Percentiles rank a stretch among this genome's conserved stretches.
Conservation (phyloP, 2,329 filamentous ascomycete genomes). For the Colletotrichum phormii region DNA sequence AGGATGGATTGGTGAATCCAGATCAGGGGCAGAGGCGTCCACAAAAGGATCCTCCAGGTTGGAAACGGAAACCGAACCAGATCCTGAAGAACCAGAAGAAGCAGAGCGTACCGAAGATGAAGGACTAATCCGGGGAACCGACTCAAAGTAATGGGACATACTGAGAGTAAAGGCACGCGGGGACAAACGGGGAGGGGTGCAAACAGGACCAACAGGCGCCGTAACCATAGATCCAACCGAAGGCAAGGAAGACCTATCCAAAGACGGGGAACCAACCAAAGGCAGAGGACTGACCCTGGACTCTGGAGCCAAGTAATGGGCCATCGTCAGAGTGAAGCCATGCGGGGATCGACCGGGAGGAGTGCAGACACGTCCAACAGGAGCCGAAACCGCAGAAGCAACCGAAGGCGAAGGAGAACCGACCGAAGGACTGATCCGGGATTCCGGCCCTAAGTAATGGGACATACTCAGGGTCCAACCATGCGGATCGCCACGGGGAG, state of each 20-base stretch:
- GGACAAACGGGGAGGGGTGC: too few species aligned
- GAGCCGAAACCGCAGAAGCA: neutral
- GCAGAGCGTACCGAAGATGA: neutral
- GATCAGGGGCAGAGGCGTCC: neutral
- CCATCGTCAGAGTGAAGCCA: too few species aligned
- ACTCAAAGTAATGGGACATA: neutral
- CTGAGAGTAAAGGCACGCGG: too few species aligned
- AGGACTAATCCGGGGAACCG: neutral
- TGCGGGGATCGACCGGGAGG: too few species aligned
- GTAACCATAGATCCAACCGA: neutral
- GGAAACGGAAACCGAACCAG: neutral
- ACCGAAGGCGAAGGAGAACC: neutral
- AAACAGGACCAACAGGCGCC: too few species aligned
- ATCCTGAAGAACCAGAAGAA: neutral
- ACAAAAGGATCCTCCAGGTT: neutral
- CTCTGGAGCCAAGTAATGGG: too few species aligned
- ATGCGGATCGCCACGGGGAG: neutral
- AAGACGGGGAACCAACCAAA: neutral
- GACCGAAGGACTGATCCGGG: too few species aligned
- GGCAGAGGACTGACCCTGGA: too few species aligned
- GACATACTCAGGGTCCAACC: slow-evolving; percentile 16
- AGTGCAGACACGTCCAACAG: too few species aligned
- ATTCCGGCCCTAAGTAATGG: neutral
- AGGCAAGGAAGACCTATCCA: neutral
- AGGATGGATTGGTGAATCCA: neutral